These are phyloP conservation scores for Volvox reticuliferus DNA, from an alignment of 139 green algal genomes.

Conservation along the genomic window DNA sequence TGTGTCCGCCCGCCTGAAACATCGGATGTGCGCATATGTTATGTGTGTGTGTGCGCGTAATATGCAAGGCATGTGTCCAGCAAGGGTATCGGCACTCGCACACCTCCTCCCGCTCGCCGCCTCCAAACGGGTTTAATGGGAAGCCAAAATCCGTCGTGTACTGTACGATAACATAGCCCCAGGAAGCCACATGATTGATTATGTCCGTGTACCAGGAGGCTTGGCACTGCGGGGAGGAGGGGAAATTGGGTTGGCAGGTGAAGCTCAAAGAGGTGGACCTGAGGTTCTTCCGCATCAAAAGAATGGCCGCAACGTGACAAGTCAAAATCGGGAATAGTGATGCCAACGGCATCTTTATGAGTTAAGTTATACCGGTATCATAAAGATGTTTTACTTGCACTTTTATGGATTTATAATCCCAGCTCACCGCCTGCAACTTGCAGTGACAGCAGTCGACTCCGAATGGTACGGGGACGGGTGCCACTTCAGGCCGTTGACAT, in stretches of 20 bases:
- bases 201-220: constrained; percentile 3
- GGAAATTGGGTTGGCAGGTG: not conserved
- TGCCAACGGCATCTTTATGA: not conserved
- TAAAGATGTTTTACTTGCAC: not conserved
- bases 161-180: not conserved
- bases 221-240: not conserved
- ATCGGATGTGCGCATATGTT: no score
- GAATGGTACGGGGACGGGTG: no score
- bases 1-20: no score
- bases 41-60: not conserved
- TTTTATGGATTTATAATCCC: not conserved
- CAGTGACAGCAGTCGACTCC: no score
- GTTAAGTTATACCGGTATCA: not conserved
- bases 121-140: not conserved
- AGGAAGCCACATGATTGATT: not conserved
- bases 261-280: not conserved
- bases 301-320: no score
- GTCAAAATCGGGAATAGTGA: not conserved
- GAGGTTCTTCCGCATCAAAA: no score
- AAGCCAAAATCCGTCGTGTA: constrained; percentile 3
- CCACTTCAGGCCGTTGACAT: no score
- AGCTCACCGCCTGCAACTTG: no score
- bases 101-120: not conserved
- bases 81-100: not conserved
- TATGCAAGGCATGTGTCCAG: not conserved